Percentiles rank a stretch among this genome's conserved stretches.
Conservation (phyloP, 768 basidiomycete genomes). For the Mycena vitilis region DNA sequence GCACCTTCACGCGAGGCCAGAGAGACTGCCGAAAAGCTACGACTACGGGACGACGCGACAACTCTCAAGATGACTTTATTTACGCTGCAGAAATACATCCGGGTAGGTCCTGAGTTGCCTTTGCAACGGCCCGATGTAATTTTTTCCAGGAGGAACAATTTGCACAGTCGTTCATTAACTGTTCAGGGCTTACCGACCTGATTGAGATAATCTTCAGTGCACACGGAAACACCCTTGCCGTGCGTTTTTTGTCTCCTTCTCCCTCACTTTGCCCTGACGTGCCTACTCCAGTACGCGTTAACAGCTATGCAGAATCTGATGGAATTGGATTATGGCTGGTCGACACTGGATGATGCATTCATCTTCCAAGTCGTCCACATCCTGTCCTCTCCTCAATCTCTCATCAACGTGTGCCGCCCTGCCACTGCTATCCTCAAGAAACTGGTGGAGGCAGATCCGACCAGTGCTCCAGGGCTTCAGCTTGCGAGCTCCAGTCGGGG, state of each 20-base stretch:
- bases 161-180: slow-evolving; percentile 78
- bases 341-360: slow-evolving; percentile 75
- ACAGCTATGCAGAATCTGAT: slow-evolving; percentile 89
- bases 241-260: slow-evolving; percentile 48
- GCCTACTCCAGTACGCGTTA: slow-evolving; percentile 75
- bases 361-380: slow-evolving; percentile 84
- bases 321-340: slow-evolving; percentile 89
- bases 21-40: slow-evolving; percentile 79
- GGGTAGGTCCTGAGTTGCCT: slow-evolving; percentile 55
- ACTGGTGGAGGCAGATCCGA: slow-evolving; percentile 88
- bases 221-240: slow-evolving; percentile 89
- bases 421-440: slow-evolving; percentile 92
- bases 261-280: slow-evolving; percentile 11
- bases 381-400: slow-evolving; percentile 77
- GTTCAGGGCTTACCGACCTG: slow-evolving; percentile 77
- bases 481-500: slow-evolving; percentile 70
- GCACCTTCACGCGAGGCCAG: slow-evolving; percentile 84
- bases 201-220: slow-evolving; percentile 73
- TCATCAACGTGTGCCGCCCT: slow-evolving; percentile 92
- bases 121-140: slow-evolving; percentile 2
- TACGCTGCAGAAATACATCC: slow-evolving; percentile 82
- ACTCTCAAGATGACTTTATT: slow-evolving; percentile 75
- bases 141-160: slow-evolving; percentile 82
- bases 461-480: slow-evolving; percentile 69
- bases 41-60: slow-evolving; percentile 66